A percentile compares a stretch with the other conserved stretches of the same genome.
These are phyloP conservation scores for Plasmodium gaboni DNA, from an alignment of 169 alveolate genomes.

Conservation along the genomic window DNA sequence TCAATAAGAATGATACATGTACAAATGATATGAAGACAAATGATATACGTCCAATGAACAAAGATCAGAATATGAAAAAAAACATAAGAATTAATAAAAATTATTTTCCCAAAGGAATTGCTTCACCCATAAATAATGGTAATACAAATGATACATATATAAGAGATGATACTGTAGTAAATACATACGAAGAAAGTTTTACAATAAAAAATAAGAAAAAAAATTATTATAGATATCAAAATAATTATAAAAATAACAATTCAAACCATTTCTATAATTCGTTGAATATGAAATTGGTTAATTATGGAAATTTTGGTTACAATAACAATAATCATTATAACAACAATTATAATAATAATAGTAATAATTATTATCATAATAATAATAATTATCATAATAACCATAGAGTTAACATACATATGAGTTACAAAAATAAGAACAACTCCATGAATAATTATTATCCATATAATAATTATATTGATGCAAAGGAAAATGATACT, in stretches of 20 bases:
- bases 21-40: no score
- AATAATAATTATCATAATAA: neutral
- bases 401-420: neutral
- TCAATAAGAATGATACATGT: conserved; percentile 2
- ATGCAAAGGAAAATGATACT: neutral
- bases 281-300: neutral
- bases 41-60: neutral
- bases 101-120: neutral
- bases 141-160: neutral
- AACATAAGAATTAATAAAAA: conserved; percentile 13
- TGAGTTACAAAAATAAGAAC: neutral
- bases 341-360: neutral
- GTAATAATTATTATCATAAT: neutral
- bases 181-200: conserved; percentile 21
- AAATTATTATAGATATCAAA: conserved; percentile 14
- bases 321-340: neutral
- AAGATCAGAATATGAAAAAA: conserved; percentile 27
- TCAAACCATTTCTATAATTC: conserved; percentile 20
- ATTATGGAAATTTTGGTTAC: conserved; percentile 11
- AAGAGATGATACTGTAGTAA: neutral
- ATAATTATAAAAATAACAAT: conserved; percentile 20
- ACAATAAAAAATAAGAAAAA: conserved; percentile 27
- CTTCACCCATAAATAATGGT: neutral
- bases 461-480: neutral
- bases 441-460: neutral